These are phyloP conservation scores for Pyrenophora seminiperda DNA, from an alignment of 2,329 filamentous ascomycete genomes.

Conservation along the genomic window DNA sequence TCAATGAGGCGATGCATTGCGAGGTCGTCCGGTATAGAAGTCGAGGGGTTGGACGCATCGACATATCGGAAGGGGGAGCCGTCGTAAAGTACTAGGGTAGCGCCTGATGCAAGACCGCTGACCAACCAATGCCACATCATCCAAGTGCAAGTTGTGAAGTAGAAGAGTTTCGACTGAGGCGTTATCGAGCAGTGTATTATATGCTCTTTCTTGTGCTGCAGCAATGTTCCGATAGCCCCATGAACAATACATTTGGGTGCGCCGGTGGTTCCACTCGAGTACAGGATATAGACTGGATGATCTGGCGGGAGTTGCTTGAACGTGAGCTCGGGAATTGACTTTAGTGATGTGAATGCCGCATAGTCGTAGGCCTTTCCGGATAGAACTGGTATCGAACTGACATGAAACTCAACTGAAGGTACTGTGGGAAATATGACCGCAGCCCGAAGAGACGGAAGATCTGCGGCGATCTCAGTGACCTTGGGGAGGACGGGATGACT, in stretches of 20 bases:
- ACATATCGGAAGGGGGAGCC: conserved; percentile 78
- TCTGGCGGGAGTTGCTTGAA: conserved; percentile 83
- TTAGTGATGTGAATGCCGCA: conserved; percentile 50
- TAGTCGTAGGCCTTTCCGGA: conserved; percentile 47
- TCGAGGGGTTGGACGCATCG: conserved; percentile 48
- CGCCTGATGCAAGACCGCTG: conserved; percentile 80
- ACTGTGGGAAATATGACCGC: conserved; percentile 77
- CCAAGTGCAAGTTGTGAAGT: conserved; percentile 95
- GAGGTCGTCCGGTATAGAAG: conserved; percentile 69
- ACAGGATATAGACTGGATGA: conserved; percentile 91
- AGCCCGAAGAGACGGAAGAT: conserved; percentile 68
- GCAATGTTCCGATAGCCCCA: conserved; percentile 82
- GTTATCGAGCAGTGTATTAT: conserved; percentile 82
- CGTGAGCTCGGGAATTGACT: conserved; percentile 29
- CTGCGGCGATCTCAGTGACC: conserved; percentile 73
- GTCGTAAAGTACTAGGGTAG: conserved; percentile 86
- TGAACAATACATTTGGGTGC: conserved; percentile 93
- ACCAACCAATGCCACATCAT: conserved; percentile 99
- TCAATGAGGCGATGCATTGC: conserved; percentile 84
- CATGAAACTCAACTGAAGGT: conserved; percentile 46
- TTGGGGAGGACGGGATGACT: conserved; percentile 81
- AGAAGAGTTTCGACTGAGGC: conserved; percentile 76
- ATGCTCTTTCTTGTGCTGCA: conserved; percentile 98
- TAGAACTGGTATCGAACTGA: conserved; percentile 48
- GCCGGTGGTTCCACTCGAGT: conserved; percentile 88